Conservation (phyloP, 179 eudicot genomes). For the Beta corolliflora region DNA sequence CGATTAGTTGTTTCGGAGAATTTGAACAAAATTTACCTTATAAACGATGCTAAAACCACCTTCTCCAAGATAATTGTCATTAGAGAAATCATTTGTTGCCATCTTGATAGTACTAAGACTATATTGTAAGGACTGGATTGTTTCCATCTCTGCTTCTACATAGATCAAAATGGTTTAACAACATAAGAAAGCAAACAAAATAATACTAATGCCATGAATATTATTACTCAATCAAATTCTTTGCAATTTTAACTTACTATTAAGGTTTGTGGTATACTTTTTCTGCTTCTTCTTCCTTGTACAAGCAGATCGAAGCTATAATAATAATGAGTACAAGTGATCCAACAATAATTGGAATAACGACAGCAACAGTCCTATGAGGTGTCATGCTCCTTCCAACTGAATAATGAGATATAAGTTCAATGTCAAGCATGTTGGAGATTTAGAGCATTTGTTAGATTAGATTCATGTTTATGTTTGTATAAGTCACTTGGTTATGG, state of each 20-base stretch:
- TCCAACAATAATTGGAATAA: conserved; percentile 5
- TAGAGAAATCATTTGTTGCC: conserved; percentile 33
- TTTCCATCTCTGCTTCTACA: conserved; percentile 29
- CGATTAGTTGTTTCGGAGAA: not conserved
- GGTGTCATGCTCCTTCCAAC: conserved; percentile 10
- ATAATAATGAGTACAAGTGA: not conserved
- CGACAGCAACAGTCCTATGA: not conserved
- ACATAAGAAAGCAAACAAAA: too few relatives aligned
- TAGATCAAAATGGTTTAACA: not conserved
- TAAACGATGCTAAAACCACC: conserved; percentile 31
- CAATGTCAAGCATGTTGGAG: too few relatives aligned
- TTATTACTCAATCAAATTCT: too few relatives aligned
- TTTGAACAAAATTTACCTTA: conserved; percentile 18
- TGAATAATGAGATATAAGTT: not conserved
- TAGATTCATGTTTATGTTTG: too few relatives aligned
- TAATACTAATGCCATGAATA: too few relatives aligned
- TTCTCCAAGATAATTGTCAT: conserved; percentile 28
- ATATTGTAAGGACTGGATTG: conserved; percentile 24
- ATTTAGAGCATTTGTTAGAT: too few relatives aligned
- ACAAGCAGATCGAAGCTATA: conserved; percentile 4
- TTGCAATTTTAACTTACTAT: conserved; percentile 12
- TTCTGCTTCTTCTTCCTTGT: not conserved
- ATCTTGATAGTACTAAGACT: conserved; percentile 20
- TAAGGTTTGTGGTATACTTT: not conserved
- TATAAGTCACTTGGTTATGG: too few relatives aligned